Percentiles rank a stretch among this genome's conserved stretches.
Conservation (phyloP, 805 yeast genomes). For the Ogataea neopini region DNA sequence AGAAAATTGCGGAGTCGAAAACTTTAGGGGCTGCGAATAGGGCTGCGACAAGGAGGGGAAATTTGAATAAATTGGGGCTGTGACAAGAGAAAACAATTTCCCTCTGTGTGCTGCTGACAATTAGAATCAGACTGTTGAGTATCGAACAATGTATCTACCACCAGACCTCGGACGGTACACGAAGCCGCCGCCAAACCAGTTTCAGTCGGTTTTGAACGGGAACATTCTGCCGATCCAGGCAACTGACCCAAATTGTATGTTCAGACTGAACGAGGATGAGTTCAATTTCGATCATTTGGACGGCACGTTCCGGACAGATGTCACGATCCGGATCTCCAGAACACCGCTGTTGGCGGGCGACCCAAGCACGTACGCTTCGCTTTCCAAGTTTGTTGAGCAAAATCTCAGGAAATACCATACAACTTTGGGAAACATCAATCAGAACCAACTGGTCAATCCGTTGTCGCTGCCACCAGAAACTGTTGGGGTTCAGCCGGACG, state of each 20-base stretch:
- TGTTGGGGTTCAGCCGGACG: slow-evolving; percentile 34
- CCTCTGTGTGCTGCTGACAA: too few species aligned
- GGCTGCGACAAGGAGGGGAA: slow-evolving; percentile 1
- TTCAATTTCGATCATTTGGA: slow-evolving; percentile 36
- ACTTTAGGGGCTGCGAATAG: slow-evolving; percentile 2
- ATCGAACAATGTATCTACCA: slow-evolving; percentile 34
- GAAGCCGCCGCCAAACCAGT: slow-evolving; percentile 29
- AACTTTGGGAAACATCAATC: slow-evolving; percentile 37
- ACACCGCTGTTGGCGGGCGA: slow-evolving; percentile 40
- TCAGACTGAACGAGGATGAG: slow-evolving; percentile 29
- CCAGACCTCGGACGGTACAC: slow-evolving; percentile 30
- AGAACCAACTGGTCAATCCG: slow-evolving; percentile 43
- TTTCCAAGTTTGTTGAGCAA: slow-evolving; percentile 50
- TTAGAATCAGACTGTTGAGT: too few species aligned
- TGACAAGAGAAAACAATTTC: neutral
- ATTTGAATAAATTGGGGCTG: neutral
- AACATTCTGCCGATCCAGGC: slow-evolving; percentile 37
- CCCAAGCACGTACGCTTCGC: slow-evolving; percentile 53
- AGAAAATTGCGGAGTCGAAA: slow-evolving; percentile 5
- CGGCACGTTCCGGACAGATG: slow-evolving; percentile 33
- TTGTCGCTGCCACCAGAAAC: slow-evolving; percentile 35
- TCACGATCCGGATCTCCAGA: slow-evolving; percentile 36
- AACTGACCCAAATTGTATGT: slow-evolving; percentile 37
- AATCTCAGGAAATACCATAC: slow-evolving; percentile 41
- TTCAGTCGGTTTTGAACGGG: slow-evolving; percentile 30